A percentile compares a stretch with the other conserved stretches of the same genome.
These are phyloP conservation scores for Juglanconis juglandina DNA, from an alignment of 2,329 filamentous ascomycete genomes.

Conservation along the genomic window DNA sequence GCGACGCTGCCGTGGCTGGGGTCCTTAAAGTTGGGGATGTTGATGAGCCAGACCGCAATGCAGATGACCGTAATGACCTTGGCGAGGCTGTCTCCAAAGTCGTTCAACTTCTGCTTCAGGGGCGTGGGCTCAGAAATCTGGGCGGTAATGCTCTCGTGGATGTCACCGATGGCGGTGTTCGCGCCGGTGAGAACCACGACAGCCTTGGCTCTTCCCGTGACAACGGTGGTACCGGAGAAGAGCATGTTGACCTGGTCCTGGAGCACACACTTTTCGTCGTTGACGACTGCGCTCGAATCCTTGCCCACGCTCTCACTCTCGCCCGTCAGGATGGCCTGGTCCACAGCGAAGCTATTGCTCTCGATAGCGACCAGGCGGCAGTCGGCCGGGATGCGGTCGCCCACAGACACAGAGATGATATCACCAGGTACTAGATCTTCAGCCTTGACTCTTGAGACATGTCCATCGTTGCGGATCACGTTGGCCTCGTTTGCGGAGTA, in stretches of 20 bases:
- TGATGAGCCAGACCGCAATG: slow-evolving; percentile 95
- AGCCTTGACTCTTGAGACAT: slow-evolving; percentile 81
- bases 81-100: slow-evolving; percentile 92
- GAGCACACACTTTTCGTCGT: slow-evolving; percentile 82
- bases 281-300: slow-evolving; percentile 62
- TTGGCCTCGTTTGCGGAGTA: slow-evolving; percentile 98
- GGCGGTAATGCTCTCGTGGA: slow-evolving; percentile 96
- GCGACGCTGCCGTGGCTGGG: slow-evolving; percentile 88
- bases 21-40: slow-evolving; percentile 95
- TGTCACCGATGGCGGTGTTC: slow-evolving; percentile 93
- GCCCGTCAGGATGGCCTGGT: slow-evolving; percentile 94
- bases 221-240: slow-evolving; percentile 96
- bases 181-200: slow-evolving; percentile 86
- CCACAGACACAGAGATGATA: slow-evolving; percentile 81
- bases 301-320: slow-evolving; percentile 97
- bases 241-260: slow-evolving; percentile 98
- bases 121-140: slow-evolving; percentile 98
- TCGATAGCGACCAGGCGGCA: slow-evolving; percentile 86
- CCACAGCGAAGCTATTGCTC: slow-evolving; percentile 95
- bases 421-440: slow-evolving; percentile 96
- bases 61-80: slow-evolving; percentile 99
- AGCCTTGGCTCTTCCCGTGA: slow-evolving; percentile 87
- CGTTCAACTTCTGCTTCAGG: slow-evolving; percentile 96
- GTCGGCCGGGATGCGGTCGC: slow-evolving; percentile 91
- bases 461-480: slow-evolving; percentile 76